Evolutionary conservation across 2,329 filamentous ascomycete species (phyloP).

Genomic region (Claviceps sp.): DNA sequence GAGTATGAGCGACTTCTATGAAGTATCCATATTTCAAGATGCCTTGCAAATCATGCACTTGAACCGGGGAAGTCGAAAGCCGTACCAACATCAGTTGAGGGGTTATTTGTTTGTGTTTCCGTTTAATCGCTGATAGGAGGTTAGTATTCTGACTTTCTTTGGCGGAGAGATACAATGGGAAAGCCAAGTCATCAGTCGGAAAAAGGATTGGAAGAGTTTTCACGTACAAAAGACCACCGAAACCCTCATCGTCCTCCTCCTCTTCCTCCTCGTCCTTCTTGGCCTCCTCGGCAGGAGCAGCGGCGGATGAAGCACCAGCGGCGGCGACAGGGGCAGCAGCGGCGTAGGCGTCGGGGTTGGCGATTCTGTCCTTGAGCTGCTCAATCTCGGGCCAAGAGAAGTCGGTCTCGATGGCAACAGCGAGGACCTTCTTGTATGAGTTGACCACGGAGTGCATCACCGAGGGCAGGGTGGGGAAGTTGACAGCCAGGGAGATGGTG

Average conservation of each 20-base stretch:
- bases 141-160: constrained; percentile 21
- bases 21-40: constrained; percentile 24
- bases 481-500: constrained; percentile 77
- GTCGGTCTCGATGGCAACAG: constrained; percentile 81
- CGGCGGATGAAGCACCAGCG: constrained; percentile 27
- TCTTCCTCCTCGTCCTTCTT: constrained; percentile 56
- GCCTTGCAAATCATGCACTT: constrained; percentile 28
- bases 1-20: constrained; percentile 29
- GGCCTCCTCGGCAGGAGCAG: constrained; percentile 45
- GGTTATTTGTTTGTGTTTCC: constrained; percentile 17
- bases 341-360: constrained; percentile 96
- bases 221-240: constrained; percentile 66
- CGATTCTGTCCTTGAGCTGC: constrained; percentile 98
- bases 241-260: constrained; percentile 55
- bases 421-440: constrained; percentile 91
- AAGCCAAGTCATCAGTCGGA: neutral
- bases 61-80: constrained; percentile 28
- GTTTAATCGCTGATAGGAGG: constrained; percentile 36
- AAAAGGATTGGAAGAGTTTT: neutral
- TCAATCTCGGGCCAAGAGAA: constrained; percentile 92
- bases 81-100: constrained; percentile 21
- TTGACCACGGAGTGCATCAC: constrained; percentile 96
- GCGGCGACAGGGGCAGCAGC: constrained; percentile 58
- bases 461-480: constrained; percentile 92
- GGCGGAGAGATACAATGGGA: too few relatives aligned